Conservation (phyloP, 192 early-diverging fungal genomes). For the Coemansia sp. region DNA sequence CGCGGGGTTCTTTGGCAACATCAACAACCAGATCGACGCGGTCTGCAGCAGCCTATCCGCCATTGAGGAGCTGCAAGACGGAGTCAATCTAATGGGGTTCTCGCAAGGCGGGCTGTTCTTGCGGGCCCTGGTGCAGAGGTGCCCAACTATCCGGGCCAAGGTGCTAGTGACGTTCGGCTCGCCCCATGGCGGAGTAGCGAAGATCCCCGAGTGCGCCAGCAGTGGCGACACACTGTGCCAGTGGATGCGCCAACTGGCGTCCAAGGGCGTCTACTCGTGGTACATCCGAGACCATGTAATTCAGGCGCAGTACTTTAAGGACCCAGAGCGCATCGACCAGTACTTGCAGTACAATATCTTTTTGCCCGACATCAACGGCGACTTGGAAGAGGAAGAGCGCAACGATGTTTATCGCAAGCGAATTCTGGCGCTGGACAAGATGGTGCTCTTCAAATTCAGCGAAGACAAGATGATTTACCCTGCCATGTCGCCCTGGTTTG, state of each 20-base stretch:
- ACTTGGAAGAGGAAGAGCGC: constrained; percentile 45
- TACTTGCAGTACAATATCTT: constrained; percentile 85
- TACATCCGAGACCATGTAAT: constrained; percentile 85
- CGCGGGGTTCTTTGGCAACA: constrained; percentile 84
- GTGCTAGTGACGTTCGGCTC: constrained; percentile 88
- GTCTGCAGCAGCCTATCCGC: constrained; percentile 71
- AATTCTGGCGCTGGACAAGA: constrained; percentile 65
- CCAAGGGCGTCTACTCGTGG: constrained; percentile 79
- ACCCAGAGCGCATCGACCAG: constrained; percentile 60
- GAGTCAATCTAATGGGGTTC: constrained; percentile 93
- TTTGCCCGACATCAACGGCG: constrained; percentile 89
- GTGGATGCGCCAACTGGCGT: constrained; percentile 77
- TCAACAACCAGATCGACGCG: constrained; percentile 77
- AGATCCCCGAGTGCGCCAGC: constrained; percentile 76
- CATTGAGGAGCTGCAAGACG: constrained; percentile 64
- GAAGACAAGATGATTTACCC: constrained; percentile 81
- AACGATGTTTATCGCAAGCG: constrained; percentile 65
- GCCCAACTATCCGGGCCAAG: constrained; percentile 71
- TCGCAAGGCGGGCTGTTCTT: constrained; percentile 77
- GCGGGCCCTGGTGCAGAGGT: constrained; percentile 83
- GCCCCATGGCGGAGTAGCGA: constrained; percentile 80
- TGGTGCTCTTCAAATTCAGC: constrained; percentile 85
- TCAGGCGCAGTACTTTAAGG: constrained; percentile 96
- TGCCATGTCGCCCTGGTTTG: constrained; percentile 71
- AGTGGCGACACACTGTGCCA: constrained; percentile 62